Base-by-base conservation (phyloP, 192 early-diverging fungal genomes). In the Thoreauomyces humboldtii region DNA sequence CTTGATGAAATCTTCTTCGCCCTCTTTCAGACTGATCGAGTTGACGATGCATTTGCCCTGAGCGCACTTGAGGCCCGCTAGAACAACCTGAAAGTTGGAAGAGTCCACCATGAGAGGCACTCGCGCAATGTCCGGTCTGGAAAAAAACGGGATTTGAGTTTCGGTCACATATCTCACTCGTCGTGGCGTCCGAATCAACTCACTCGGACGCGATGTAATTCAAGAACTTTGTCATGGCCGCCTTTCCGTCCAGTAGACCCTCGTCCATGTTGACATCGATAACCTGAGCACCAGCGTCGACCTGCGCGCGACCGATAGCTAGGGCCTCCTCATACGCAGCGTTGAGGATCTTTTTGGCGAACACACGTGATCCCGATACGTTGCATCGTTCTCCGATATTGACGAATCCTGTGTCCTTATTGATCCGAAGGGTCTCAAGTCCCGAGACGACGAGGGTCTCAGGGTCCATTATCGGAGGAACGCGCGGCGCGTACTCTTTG, bases 11-110 rank as follows among this genome's bases (percentile, higher is more conserved):
- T 95, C 95, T 29, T 72, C 89, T 61, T 92, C 91, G 57, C 95
- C 95, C 69, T 94, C 95, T 76, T 98, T 98, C 61, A 98, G 77
- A 33, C 90, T 92, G 63, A 98, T 96, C 55, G 90, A 92, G 81
- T 98, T 98, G 70, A 98, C 95, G 57, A 98, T 95, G 70, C 93
- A 95, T 70, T 98, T 98, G 61, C 95, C 95, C 77, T 98, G 95
- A 1, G 86, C 89, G 68, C 93, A 98, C 75, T 94, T 95, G 63
- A 98, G 81, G 25, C 95, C 95, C 2, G 95, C 95, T 59, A 93
- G 83, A 31, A 98, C 86, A 12, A 98, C 93, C n/a, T 90, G 91
- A 82, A 98, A 98, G 76, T 98, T 98, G 62, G 92, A 95, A 21
- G 93, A 96, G 74, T 98, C 95, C 12, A 98, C 81, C 95, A 98